Evolutionary conservation across 148 eudicot species (phyloP).

Genomic region (Camellia granthamiana): DNA sequence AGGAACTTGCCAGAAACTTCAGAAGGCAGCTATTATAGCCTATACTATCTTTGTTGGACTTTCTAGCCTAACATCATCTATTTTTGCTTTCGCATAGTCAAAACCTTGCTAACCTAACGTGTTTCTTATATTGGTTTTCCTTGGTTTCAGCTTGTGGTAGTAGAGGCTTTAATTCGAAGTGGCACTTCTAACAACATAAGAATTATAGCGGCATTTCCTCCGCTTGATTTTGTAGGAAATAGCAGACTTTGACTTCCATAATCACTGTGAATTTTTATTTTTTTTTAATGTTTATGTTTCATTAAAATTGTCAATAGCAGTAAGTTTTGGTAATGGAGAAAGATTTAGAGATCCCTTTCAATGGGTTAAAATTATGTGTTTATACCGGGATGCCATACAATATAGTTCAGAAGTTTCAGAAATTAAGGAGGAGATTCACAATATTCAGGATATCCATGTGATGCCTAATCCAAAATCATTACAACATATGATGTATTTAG

Average conservation of each 20-base stretch:
- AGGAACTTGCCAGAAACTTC: constrained; percentile 57
- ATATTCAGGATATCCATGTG: background rate
- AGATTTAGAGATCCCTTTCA: background rate
- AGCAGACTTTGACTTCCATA: background rate
- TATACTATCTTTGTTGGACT: background rate
- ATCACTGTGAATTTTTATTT: background rate
- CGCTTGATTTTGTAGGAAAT: background rate
- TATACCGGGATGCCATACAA: background rate
- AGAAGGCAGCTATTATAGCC: constrained; percentile 47
- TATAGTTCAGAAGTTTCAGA: background rate
- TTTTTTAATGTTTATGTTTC: background rate
- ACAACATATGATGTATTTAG: background rate
- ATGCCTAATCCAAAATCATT: background rate
- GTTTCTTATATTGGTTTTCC: background rate
- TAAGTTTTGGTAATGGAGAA: constrained; percentile 2
- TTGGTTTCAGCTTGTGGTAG: background rate
- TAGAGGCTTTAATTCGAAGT: background rate
- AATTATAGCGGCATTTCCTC: background rate
- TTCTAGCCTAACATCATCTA: constrained; percentile 1
- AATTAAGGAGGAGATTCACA: background rate
- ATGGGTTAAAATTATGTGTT: background rate
- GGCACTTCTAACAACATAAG: background rate
- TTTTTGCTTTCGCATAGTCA: no score
- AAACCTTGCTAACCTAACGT: background rate
- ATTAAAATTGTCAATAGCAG: background rate